A percentile compares a stretch with the other conserved stretches of the same genome.
These are phyloP conservation scores for Geotrichum phurueaensis DNA, from an alignment of 1,139 yeast species.

Conservation along the genomic window DNA sequence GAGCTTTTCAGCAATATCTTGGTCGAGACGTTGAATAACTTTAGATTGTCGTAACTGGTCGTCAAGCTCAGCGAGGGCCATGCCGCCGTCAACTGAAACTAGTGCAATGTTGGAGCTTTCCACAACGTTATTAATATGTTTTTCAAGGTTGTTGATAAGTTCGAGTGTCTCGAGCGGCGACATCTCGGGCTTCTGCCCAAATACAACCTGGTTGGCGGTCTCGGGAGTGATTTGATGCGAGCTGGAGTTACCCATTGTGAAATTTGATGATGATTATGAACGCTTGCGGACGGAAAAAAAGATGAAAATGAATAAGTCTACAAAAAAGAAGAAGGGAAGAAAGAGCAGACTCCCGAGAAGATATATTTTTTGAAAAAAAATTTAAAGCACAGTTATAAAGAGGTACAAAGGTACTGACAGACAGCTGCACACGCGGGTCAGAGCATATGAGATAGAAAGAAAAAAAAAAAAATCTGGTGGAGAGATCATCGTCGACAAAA, in stretches of 20 bases:
- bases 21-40: conserved; percentile 6
- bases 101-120: conserved; percentile 8
- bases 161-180: conserved; percentile 8
- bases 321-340: neutral
- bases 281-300: neutral
- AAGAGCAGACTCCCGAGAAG: neutral
- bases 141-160: conserved; percentile 9
- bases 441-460: neutral
- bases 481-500: neutral
- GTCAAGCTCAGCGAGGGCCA: conserved; percentile 10
- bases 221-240: conserved; percentile 12
- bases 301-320: neutral
- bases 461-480: conserved; percentile 9
- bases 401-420: neutral
- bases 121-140: conserved; percentile 5
- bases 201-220: conserved; percentile 8
- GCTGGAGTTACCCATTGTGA: conserved; percentile 8
- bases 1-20: conserved; percentile 6
- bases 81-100: neutral
- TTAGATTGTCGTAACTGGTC: conserved; percentile 5
- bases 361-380: neutral
- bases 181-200: conserved; percentile 4
- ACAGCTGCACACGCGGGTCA: neutral
- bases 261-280: too few species aligned
- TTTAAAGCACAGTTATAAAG: neutral